Percentiles rank a stretch among this genome's conserved stretches.
phyloP scores from a whole-genome alignment of 331 rosid species.

The Acacia concinna region DNA sequence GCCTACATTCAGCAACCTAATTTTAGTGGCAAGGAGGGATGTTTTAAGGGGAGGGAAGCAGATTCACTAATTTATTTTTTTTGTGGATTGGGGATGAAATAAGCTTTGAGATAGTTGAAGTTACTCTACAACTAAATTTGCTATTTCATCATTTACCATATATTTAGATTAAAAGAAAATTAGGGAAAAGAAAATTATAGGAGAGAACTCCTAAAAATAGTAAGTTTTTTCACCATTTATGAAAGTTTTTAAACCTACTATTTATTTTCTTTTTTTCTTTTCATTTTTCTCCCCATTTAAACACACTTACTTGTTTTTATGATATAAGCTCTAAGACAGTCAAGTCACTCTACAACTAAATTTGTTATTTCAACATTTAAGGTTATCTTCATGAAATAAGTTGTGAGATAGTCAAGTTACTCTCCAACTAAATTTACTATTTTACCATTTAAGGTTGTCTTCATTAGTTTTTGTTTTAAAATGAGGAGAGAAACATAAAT shows the following conservation, averaged over 20 bases:
- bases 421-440: neutral
- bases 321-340: neutral
- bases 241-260: too few relatives aligned
- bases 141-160: too few relatives aligned
- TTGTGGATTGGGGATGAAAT: slow-evolving; percentile 2
- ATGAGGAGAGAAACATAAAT: slow-evolving; percentile 27
- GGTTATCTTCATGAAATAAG: too few relatives aligned
- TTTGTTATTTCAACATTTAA: neutral
- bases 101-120: slow-evolving; percentile 5
- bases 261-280: too few relatives aligned
- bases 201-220: too few relatives aligned
- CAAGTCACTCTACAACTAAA: slow-evolving; percentile 15
- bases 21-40: neutral
- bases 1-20: too few relatives aligned
- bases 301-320: too few relatives aligned
- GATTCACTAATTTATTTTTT: neutral
- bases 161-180: too few relatives aligned
- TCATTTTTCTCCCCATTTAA: too few relatives aligned
- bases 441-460: neutral
- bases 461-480: slow-evolving; percentile 17
- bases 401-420: too few relatives aligned
- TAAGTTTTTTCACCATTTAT: too few relatives aligned
- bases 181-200: too few relatives aligned
- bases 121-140: neutral
- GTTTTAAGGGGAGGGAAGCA: neutral